Evolutionary conservation across 78 protist genomes (phyloP).

Genomic region (Dictyostelium purpureum): DNA sequence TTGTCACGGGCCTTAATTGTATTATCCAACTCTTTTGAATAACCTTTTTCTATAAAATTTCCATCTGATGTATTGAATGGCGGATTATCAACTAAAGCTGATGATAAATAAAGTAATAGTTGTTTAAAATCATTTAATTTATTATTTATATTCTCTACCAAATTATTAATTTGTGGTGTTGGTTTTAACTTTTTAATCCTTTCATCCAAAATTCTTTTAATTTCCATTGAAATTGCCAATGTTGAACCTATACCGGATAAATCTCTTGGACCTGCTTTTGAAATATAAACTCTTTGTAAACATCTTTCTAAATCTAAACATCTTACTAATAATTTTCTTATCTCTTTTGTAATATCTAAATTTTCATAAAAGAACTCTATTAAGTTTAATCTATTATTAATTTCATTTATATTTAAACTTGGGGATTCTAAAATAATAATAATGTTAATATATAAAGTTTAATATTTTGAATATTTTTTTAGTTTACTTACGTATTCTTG

Average conservation of each 20-base stretch:
- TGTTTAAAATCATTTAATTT: background rate
- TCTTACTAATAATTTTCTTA: background rate
- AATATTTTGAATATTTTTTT: no score
- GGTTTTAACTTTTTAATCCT: background rate
- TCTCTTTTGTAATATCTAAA: background rate
- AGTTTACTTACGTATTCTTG: constrained; percentile 38
- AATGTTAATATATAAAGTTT: background rate
- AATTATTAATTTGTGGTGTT: background rate
- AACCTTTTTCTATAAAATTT: constrained; percentile 35
- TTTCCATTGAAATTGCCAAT: background rate
- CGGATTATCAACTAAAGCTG: constrained; percentile 32
- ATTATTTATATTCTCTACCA: no score
- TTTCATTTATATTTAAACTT: constrained; percentile 8
- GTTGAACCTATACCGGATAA: constrained; percentile 39
- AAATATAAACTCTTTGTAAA: constrained; percentile 51
- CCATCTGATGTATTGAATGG: constrained; percentile 32
- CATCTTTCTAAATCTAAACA: constrained; percentile 70
- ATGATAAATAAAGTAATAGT: constrained; percentile 16
- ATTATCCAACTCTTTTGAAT: constrained; percentile 13
- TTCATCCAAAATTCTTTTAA: background rate
- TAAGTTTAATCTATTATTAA: constrained; percentile 35
- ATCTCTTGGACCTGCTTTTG: constrained; percentile 66
- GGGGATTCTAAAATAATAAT: constrained; percentile 62
- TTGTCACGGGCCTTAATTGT: background rate
- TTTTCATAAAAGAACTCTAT: constrained; percentile 15